Base-by-base conservation (phyloP, 306 rosid species). In the Nissolia schottii region DNA sequence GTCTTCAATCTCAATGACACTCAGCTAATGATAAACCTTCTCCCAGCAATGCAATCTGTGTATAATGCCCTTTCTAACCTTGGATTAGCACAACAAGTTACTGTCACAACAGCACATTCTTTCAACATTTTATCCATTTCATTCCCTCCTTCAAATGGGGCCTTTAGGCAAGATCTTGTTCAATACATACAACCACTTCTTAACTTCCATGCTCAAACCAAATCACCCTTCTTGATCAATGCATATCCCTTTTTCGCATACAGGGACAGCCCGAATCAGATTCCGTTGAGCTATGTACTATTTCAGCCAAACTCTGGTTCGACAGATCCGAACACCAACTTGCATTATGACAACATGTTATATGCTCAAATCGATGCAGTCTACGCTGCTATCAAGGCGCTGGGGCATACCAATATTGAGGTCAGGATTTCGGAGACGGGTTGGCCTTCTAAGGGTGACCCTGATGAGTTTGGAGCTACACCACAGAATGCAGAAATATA, bases 321-420 rank as follows among this genome's bases (percentile, higher is more conserved):
- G 54, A 70, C 32, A 7, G 98, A 94, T 34, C 85, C 89, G 12
- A 32, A 0, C 0, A 91, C 97, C 1, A 91, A 87, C 79, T 67
- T 94, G 56, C 96, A 87, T 53, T 94, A 94, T 57, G 95, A 91
- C 38, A 94, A 94, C 83, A 91, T 94, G 98, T 57, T 94, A 59
- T 88, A 81, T 78, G 98, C 98, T 68, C 98, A 94, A 64, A 81
- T 94, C 23, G 98, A 94, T 65, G 91, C 98, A n/a, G 97, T 94
- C n/a, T 89, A 94, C 16, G 69, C 80, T 0, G 98, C 98, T 1
- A 94, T 94, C 24, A 88, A 81, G 53, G 90, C 81, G 0, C 46
- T 94, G 73, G 98, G 97, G 2, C 91, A 89, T 49, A 85, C 84
- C 0, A 95, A 91, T 79, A 45, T 94, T 7, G 92, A 71, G 31